A percentile compares a stretch with the other conserved stretches of the same genome.
These are phyloP conservation scores for Orbilia quercus DNA, from an alignment of 2,329 filamentous ascomycete genomes.

Conservation along the genomic window DNA sequence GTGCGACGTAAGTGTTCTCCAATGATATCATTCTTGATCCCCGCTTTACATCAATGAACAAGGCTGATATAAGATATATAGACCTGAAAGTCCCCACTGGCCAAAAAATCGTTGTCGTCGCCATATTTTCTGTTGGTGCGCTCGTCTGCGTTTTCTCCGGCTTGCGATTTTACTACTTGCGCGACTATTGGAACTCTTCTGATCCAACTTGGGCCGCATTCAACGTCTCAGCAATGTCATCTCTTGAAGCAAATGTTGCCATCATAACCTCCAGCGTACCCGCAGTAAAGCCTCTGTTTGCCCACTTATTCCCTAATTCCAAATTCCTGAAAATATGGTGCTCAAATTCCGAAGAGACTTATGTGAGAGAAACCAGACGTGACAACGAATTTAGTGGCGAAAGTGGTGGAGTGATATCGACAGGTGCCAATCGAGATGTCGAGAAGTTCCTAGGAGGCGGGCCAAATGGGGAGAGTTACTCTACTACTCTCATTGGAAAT, in stretches of 20 bases:
- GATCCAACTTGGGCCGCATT: conserved; percentile 50
- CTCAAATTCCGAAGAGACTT: conserved; percentile 4
- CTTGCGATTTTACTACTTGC: conserved; percentile 32
- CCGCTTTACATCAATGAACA: not conserved
- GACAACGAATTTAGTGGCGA: not conserved
- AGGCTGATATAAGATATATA: no score
- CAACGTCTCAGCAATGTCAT: conserved; percentile 38
- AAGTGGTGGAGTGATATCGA: not conserved
- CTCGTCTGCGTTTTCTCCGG: conserved; percentile 45
- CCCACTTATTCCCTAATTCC: conserved; percentile 17
- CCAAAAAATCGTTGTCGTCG: conserved; percentile 40
- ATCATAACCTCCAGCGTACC: conserved; percentile 51
- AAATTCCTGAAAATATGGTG: conserved; percentile 16
- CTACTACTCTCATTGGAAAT: conserved; percentile 9
- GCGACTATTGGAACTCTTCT: conserved; percentile 40
- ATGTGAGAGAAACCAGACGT: not conserved
- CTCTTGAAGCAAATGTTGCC: conserved; percentile 52
- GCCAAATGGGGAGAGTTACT: conserved; percentile 12
- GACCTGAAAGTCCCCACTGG: conserved; percentile 34
- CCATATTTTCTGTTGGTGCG: conserved; percentile 39
- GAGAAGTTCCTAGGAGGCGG: conserved; percentile 13
- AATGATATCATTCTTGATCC: not conserved
- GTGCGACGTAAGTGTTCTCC: conserved; percentile 15
- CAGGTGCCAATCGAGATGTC: not conserved
- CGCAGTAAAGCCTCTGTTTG: conserved; percentile 46